These are phyloP conservation scores for Verticillium isaacii DNA, from an alignment of 2,329 filamentous ascomycete species.

Conservation along the genomic window DNA sequence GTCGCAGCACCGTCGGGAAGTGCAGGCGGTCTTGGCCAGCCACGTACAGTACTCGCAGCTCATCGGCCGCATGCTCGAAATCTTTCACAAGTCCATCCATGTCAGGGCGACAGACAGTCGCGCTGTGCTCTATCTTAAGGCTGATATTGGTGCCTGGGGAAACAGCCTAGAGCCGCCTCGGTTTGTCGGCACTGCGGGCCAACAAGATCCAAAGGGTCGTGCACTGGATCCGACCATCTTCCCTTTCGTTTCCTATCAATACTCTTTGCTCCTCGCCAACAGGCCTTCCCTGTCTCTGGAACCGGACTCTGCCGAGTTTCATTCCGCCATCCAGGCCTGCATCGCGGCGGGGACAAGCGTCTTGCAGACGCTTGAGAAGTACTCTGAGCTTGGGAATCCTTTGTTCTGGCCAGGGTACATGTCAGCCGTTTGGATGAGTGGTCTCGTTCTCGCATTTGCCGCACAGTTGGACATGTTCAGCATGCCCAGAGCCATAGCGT, in stretches of 20 bases:
- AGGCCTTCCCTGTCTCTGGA: slow-evolving; percentile 26
- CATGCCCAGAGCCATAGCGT: not conserved
- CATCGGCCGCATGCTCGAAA: slow-evolving; percentile 5
- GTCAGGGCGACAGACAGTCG: slow-evolving; percentile 2
- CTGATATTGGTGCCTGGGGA: slow-evolving; percentile 7
- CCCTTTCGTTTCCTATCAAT: slow-evolving; percentile 18
- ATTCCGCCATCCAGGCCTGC: slow-evolving; percentile 6
- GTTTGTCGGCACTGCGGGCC: not conserved
- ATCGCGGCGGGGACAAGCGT: slow-evolving; percentile 3
- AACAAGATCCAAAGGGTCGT: not conserved
- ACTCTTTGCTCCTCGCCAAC: slow-evolving; percentile 25
- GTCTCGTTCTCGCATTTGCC: slow-evolving; percentile 28
- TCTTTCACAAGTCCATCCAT: slow-evolving; percentile 10
- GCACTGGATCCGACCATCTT: slow-evolving; percentile 6
- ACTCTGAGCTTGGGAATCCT: slow-evolving; percentile 1
- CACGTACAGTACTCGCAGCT: slow-evolving; percentile 6
- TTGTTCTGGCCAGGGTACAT: slow-evolving; percentile 27
- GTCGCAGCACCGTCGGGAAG: slow-evolving; percentile 2
- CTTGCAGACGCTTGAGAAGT: slow-evolving; percentile 3
- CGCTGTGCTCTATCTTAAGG: slow-evolving; percentile 8
- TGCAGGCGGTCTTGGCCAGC: slow-evolving; percentile 4
- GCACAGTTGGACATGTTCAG: slow-evolving; percentile 3
- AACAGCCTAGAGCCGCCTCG: slow-evolving; percentile 2
- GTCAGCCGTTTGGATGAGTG: slow-evolving; percentile 30
- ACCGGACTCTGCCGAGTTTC: slow-evolving; percentile 5